A percentile compares a stretch with the other conserved stretches of the same genome.
These are phyloP conservation scores for Volvariella surrecta DNA, from an alignment of 1,284 basidiomycete genomes.

Conservation along the genomic window DNA sequence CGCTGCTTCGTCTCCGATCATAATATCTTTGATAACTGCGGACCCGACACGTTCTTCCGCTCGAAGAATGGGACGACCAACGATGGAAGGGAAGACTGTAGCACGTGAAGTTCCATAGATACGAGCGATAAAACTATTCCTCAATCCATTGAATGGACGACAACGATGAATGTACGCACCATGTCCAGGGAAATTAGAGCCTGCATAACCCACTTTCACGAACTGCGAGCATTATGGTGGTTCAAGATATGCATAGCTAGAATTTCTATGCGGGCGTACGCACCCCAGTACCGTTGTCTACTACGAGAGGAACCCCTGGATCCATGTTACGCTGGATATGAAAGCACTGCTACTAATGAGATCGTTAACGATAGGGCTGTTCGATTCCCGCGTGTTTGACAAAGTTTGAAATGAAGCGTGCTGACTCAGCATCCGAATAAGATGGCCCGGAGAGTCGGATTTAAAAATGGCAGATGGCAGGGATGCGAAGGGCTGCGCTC, in stretches of 20 bases:
- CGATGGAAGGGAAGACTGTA: slow-evolving; percentile 90
- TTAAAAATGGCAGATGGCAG: too few species aligned
- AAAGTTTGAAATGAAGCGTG: neutral
- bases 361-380: neutral
- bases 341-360: neutral
- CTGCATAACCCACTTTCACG: slow-evolving; percentile 97
- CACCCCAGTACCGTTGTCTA: slow-evolving; percentile 9
- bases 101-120: neutral
- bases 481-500: too few species aligned
- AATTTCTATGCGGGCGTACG: neutral
- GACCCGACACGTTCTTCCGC: slow-evolving; percentile 91
- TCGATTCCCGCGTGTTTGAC: neutral
- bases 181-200: slow-evolving; percentile 98
- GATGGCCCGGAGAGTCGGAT: too few species aligned
- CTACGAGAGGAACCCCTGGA: slow-evolving; percentile 4
- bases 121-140: neutral
- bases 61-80: slow-evolving; percentile 94
- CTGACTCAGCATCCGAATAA: neutral
- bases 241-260: neutral
- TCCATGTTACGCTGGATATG: slow-evolving; percentile 3
- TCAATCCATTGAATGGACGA: slow-evolving; percentile 1
- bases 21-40: slow-evolving; percentile 89
- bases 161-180: slow-evolving; percentile 39
- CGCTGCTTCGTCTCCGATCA: slow-evolving; percentile 96
- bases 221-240: slow-evolving; percentile 53